Conservation (phyloP, 2,329 filamentous ascomycete genomes). For the Immersiporthe knoxdaviesiana region DNA sequence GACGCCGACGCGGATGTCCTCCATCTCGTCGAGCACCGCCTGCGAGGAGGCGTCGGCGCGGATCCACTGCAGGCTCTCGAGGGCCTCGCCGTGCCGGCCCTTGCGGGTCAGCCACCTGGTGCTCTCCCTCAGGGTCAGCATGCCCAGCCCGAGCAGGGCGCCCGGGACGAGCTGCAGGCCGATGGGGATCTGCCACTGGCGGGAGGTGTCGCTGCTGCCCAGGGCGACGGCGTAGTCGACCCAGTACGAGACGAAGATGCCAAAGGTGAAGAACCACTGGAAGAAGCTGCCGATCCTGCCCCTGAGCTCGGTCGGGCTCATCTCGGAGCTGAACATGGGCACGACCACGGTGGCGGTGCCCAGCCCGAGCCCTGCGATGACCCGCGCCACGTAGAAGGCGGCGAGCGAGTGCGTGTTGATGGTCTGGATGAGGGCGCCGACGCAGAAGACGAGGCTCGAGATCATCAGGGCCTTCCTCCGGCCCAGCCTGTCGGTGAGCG, state of each 20-base stretch:
- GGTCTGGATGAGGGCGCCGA: conserved; percentile 48
- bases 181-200: conserved; percentile 61
- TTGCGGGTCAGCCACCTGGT: conserved; percentile 54
- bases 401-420: conserved; percentile 45
- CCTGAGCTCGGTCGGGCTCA: conserved; percentile 51
- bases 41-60: conserved; percentile 45
- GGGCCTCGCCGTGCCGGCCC: conserved; percentile 49
- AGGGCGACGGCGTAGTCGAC: conserved; percentile 49
- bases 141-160: conserved; percentile 50
- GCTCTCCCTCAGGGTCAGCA: conserved; percentile 53
- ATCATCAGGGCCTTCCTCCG: conserved; percentile 40
- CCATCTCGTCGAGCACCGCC: conserved; percentile 48
- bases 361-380: conserved; percentile 39
- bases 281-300: conserved; percentile 49
- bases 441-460: conserved; percentile 47
- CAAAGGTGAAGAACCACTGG: conserved; percentile 48
- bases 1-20: conserved; percentile 52
- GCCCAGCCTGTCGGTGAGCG: conserved; percentile 37
- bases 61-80: conserved; percentile 54
- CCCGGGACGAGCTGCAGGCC: conserved; percentile 54
- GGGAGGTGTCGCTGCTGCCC: conserved; percentile 34
- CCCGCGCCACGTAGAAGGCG: conserved; percentile 39
- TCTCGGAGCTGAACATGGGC: conserved; percentile 49
- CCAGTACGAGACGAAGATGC: conserved; percentile 42
- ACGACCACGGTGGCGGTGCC: conserved; percentile 42